Conservation (phyloP, 2,329 filamentous ascomycete genomes). For the Diplodia intermedia region DNA sequence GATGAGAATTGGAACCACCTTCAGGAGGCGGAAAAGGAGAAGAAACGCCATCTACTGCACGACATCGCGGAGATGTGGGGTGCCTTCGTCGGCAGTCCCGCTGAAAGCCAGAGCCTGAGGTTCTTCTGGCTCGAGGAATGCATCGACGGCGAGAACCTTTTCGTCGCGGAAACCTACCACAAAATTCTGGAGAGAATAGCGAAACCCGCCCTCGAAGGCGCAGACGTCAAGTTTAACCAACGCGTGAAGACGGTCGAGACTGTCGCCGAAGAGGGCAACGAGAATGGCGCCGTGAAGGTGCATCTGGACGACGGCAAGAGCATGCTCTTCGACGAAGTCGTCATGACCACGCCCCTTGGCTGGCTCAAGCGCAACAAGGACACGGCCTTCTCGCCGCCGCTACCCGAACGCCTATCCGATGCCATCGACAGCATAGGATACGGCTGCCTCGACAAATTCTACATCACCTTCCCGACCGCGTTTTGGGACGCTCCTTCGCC, state of each 20-base stretch:
- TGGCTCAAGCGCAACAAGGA: conserved; percentile 68
- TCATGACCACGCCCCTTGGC: conserved; percentile 72
- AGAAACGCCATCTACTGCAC: conserved; percentile 58
- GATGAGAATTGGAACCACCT: conserved; percentile 37
- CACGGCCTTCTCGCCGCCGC: conserved; percentile 61
- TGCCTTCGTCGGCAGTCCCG: conserved; percentile 70
- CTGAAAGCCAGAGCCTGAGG: conserved; percentile 71
- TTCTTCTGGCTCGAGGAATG: conserved; percentile 82
- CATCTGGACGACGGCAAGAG: conserved; percentile 55
- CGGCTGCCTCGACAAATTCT: conserved; percentile 72
- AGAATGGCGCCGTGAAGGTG: conserved; percentile 48
- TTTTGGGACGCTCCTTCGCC: conserved; percentile 67
- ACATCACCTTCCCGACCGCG: conserved; percentile 70
- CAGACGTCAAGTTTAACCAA: conserved; percentile 60
- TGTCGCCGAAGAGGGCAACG: conserved; percentile 30
- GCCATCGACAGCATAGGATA: conserved; percentile 72
- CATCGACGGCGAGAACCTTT: conserved; percentile 72
- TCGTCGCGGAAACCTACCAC: conserved; percentile 67
- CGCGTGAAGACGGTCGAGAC: conserved; percentile 55
- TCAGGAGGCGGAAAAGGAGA: conserved; percentile 47
- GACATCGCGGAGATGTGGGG: conserved; percentile 72
- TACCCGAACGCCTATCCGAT: conserved; percentile 62
- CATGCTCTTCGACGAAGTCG: conserved; percentile 69
- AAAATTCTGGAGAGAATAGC: conserved; percentile 67
- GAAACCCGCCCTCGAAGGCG: conserved; percentile 62